Conservation (phyloP, 2,329 filamentous ascomycete genomes). For the Hymenoscyphus salicellus region DNA sequence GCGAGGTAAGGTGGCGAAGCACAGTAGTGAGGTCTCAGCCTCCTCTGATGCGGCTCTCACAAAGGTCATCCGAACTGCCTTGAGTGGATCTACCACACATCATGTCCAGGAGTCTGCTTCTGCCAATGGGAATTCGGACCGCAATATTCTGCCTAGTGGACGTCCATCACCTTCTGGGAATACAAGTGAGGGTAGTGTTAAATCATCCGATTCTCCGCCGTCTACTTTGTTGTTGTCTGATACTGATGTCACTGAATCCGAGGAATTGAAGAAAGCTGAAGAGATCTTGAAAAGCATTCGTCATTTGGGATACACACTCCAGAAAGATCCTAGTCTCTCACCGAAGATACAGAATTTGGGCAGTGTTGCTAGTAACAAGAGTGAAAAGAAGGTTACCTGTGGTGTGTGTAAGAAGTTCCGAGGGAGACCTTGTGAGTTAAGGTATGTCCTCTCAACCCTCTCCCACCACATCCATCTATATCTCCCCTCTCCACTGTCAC, state of each 20-base stretch:
- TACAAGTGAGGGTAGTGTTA: conserved; percentile 9
- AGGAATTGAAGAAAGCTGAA: conserved; percentile 22
- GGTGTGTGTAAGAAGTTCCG: conserved; percentile 47
- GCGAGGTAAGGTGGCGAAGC: conserved; percentile 25
- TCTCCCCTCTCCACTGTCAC: neutral
- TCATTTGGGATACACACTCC: conserved; percentile 28
- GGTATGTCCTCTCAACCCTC: conserved; percentile 40
- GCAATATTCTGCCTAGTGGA: conserved; percentile 24
- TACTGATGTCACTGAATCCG: conserved; percentile 16
- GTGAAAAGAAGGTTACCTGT: conserved; percentile 37
- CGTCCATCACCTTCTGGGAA: conserved; percentile 15
- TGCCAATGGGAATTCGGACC: conserved; percentile 13
- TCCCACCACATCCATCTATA: neutral
- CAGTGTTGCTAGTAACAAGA: conserved; percentile 30
- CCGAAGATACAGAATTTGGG: conserved; percentile 26
- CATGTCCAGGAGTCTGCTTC: neutral
- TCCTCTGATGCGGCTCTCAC: conserved; percentile 26
- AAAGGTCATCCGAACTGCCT: conserved; percentile 26
- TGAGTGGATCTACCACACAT: conserved; percentile 17
- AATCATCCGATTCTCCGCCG: conserved; percentile 11
- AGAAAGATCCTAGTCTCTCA: conserved; percentile 22
- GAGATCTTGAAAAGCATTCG: conserved; percentile 29
- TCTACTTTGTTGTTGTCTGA: conserved; percentile 13
- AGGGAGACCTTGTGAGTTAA: conserved; percentile 53
- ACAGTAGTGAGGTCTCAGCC: conserved; percentile 24